Evolutionary conservation across 1,284 basidiomycete genomes (phyloP), one percentile per base, ranked within the genome.

Genomic region (Irpex rosettiformis): DNA sequence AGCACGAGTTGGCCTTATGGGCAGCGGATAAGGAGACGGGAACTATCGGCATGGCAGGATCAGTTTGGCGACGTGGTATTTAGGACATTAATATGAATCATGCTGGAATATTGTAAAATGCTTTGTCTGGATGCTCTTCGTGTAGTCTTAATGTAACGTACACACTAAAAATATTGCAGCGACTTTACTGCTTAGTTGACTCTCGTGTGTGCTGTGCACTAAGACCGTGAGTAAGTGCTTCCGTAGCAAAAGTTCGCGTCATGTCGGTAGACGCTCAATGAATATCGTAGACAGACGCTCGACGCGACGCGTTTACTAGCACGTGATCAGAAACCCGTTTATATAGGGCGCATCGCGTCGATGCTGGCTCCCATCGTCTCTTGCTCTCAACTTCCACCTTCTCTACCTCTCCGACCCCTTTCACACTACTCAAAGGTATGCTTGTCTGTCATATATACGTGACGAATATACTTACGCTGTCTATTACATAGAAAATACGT

Each of bases 41-140:
- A 82, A 91, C 2, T 89, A 88, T 1, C 93, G 93, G 91, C 85
- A 80, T 48, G 90, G 84, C 3, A 75, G 37, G 29, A 65, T 72
- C 33, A 55, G 55, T 25, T 52, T 67, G 47, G 54, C 61, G 4
- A 7, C 18, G 52, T 37, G 33, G 33, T 37, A 16, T 37, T 16
- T 16, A 10, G 10, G 11, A 16, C 33, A 16, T 11, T 16, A 11
- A 37, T 10, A 16, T 13, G 33, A 37, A 16, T n/a, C n/a, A n/a
- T n/a, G n/a, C n/a, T 2, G 33, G 33, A 16, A 37, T 5, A 2
- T 10, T 10, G 33, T 8, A 37, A 37, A 37, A 37, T 3, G 10
- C 3, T 8, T 8, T 10, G 33, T 4, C 5, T 37, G 10, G 10
- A 3, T 37, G 4, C 11, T 37, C 33, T 37, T 5, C 3, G 33